Conservation (phyloP, 2,329 filamentous ascomycete species). For the Arthroderma sp. region DNA sequence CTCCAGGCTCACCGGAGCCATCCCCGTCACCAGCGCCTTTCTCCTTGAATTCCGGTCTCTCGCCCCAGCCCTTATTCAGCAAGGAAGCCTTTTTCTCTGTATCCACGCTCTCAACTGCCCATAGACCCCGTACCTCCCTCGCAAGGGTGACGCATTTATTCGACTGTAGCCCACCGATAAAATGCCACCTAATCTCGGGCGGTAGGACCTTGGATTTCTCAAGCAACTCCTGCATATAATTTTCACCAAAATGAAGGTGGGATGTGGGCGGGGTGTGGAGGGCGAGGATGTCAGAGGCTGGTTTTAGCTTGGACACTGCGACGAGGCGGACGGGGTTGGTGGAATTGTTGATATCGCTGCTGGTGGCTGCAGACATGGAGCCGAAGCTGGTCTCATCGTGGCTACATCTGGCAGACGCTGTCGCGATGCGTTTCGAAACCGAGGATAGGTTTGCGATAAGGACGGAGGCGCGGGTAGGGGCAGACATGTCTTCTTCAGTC, state of each 20-base stretch:
- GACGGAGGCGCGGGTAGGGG: constrained; percentile 43
- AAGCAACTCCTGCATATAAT: constrained; percentile 81
- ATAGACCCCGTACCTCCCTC: constrained; percentile 72
- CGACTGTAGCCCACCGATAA: constrained; percentile 87
- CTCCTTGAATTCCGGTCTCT: constrained; percentile 30
- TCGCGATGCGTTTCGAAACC: constrained; percentile 47
- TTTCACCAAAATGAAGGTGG: constrained; percentile 84
- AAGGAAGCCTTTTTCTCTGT: constrained; percentile 73
- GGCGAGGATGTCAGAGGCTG: constrained; percentile 76
- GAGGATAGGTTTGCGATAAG: constrained; percentile 51
- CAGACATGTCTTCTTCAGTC: constrained; percentile 9
- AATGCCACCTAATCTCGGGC: constrained; percentile 70
- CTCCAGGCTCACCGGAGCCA: constrained; percentile 10
- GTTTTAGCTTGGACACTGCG: constrained; percentile 93
- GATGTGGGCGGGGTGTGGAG: constrained; percentile 52
- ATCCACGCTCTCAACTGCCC: constrained; percentile 85
- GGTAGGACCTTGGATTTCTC: constrained; percentile 78
- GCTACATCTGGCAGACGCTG: constrained; percentile 36
- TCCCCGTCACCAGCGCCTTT: constrained; percentile 20
- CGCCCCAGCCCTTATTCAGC: constrained; percentile 63
- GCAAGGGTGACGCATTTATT: constrained; percentile 86
- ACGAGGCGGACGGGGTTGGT: constrained; percentile 51
- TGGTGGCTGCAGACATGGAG: background rate
- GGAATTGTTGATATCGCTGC: constrained; percentile 8
- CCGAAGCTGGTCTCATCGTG: constrained; percentile 7